Evolutionary conservation across 768 basidiomycete species (phyloP).

Genomic region (Lenzites betulinus): DNA sequence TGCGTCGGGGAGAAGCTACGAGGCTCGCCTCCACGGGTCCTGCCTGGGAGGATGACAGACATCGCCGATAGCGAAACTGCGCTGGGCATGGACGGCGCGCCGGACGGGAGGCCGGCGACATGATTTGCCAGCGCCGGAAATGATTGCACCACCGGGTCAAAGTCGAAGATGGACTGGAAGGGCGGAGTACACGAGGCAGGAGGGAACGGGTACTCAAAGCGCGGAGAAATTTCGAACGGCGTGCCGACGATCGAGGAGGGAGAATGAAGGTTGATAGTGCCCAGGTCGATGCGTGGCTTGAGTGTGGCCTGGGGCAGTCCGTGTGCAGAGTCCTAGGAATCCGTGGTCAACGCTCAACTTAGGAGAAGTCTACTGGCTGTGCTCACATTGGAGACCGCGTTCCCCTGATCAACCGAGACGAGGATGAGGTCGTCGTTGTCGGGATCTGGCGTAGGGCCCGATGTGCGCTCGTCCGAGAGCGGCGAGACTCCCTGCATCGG

Average conservation of each 20-base stretch:
- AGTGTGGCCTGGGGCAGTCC: background rate
- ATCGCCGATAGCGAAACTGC: constrained; percentile 3
- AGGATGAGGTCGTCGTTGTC: constrained; percentile 31
- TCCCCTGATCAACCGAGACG: constrained; percentile 25
- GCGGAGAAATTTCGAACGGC: constrained; percentile 35
- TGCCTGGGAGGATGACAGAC: background rate
- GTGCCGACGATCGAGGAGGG: constrained; percentile 36
- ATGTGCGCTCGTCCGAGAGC: constrained; percentile 1
- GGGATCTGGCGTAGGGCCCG: constrained; percentile 33
- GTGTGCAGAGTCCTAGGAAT: background rate
- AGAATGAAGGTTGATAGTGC: constrained; percentile 31
- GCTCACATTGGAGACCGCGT: constrained; percentile 27
- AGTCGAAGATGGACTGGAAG: constrained; percentile 9
- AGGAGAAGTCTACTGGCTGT: background rate
- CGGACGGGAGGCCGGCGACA: background rate
- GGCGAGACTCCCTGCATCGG: background rate
- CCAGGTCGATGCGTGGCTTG: constrained; percentile 27
- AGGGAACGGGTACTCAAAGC: constrained; percentile 38
- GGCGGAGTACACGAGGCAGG: constrained; percentile 11
- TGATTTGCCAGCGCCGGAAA: background rate
- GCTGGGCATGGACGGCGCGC: background rate
- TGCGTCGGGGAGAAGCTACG: constrained; percentile 29
- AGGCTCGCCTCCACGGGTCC: background rate
- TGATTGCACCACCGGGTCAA: constrained; percentile 7
- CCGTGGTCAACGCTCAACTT: background rate